Conservation (phyloP, 2,329 filamentous ascomycete genomes). For the Fusarium sp. region DNA sequence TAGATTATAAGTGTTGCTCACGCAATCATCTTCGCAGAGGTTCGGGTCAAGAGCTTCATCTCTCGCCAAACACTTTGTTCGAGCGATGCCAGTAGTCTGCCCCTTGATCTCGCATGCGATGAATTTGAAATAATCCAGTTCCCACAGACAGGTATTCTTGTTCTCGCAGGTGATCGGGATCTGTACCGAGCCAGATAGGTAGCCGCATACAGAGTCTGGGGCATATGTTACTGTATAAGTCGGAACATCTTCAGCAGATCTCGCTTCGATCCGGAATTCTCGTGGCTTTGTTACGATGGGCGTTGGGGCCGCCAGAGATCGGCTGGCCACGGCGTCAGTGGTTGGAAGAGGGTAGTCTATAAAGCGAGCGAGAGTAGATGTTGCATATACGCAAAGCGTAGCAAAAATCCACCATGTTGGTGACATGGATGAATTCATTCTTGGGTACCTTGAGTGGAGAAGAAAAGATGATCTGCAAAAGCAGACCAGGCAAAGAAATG, state of each 20-base stretch:
- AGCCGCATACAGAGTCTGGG: not conserved
- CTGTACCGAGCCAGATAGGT: not conserved
- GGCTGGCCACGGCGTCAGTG: not conserved
- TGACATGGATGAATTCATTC: not conserved
- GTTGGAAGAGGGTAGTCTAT: not conserved
- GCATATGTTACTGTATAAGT: not conserved
- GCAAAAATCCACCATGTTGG: not conserved
- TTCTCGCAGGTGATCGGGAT: not conserved
- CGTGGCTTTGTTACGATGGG: not conserved
- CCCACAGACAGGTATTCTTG: not conserved
- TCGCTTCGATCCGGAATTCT: not conserved
- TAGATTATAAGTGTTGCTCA: not conserved
- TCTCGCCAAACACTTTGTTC: not conserved
- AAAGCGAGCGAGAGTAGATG: not conserved
- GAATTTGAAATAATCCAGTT: not conserved
- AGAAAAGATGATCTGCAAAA: not conserved
- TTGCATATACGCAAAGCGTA: not conserved
- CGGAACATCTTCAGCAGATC: not conserved
- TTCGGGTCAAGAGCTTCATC: not conserved
- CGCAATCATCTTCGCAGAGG: not conserved
- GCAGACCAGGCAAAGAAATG: too few species aligned
- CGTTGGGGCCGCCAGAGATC: not conserved
- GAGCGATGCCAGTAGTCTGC: not conserved
- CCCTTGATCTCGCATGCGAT: not conserved
- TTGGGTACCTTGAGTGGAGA: too few species aligned